phyloP scores from a whole-genome alignment of 371 early-diverging fungal genomes.

The Entomophthora muscae region DNA sequence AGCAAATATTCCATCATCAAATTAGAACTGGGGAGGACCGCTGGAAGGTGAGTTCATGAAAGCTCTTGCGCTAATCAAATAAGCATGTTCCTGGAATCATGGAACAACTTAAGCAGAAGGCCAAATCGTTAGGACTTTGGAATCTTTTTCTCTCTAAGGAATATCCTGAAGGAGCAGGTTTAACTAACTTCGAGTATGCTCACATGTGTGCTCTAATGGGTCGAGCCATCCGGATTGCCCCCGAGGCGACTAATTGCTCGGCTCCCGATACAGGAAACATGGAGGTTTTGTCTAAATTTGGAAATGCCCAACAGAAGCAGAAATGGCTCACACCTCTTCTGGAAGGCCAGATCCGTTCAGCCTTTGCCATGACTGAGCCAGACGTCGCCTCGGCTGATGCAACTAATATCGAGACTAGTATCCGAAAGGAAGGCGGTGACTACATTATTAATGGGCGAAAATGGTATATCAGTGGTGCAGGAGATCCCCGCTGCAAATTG shows the following conservation, averaged over 20 bases:
- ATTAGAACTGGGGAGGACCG: slow-evolving; percentile 54
- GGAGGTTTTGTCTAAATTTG: slow-evolving; percentile 95
- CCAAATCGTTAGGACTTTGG: slow-evolving; percentile 82
- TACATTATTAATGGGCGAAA: slow-evolving; percentile 85
- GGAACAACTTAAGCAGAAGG: slow-evolving; percentile 75
- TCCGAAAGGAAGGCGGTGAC: slow-evolving; percentile 35
- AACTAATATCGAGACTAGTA: slow-evolving; percentile 77
- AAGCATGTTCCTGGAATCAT: slow-evolving; percentile 60
- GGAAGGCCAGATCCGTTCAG: slow-evolving; percentile 80
- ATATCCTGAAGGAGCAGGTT: slow-evolving; percentile 62
- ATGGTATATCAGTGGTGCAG: slow-evolving; percentile 94
- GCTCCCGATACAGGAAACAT: slow-evolving; percentile 98
- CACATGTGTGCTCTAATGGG: slow-evolving; percentile 80
- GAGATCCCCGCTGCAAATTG: slow-evolving; percentile 79
- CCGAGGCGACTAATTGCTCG: slow-evolving; percentile 81
- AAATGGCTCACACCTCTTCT: slow-evolving; percentile 72
- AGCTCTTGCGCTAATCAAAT: neutral
- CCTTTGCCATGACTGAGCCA: slow-evolving; percentile 96
- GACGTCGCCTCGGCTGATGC: slow-evolving; percentile 89
- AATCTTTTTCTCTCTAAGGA: slow-evolving; percentile 74
- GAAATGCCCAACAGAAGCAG: slow-evolving; percentile 63
- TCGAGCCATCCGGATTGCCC: slow-evolving; percentile 51
- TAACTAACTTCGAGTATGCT: slow-evolving; percentile 88
- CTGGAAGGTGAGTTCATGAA: slow-evolving; percentile 40
- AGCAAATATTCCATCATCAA: slow-evolving; percentile 48